Conservation (phyloP, 2,329 filamentous ascomycete species). For the Cryphonectria radicalis region DNA sequence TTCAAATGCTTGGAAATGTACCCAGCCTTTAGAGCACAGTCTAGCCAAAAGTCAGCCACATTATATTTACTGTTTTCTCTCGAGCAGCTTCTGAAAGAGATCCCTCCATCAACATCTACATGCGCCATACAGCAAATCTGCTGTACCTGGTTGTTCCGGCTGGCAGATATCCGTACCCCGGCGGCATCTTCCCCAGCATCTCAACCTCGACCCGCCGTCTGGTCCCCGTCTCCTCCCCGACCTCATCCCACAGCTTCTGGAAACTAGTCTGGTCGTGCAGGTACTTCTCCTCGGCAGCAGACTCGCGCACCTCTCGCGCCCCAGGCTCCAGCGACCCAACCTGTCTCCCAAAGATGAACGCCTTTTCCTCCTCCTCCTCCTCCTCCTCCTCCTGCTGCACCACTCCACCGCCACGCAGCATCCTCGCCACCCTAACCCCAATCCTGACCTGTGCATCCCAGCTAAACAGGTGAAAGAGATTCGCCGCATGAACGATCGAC, state of each 20-base stretch:
- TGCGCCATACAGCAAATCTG: background rate
- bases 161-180: background rate
- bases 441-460: conserved; percentile 36
- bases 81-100: background rate
- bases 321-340: conserved; percentile 30
- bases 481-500: conserved; percentile 37
- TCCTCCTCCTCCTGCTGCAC: background rate
- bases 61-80: no score
- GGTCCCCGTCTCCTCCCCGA: conserved; percentile 43
- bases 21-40: background rate
- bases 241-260: conserved; percentile 47
- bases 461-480: conserved; percentile 40
- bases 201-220: conserved; percentile 35
- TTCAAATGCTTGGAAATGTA: conserved; percentile 14
- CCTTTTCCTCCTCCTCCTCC: conserved; percentile 6
- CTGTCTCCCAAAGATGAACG: conserved; percentile 37
- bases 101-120: background rate
- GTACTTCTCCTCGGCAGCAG: conserved; percentile 35
- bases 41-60: background rate
- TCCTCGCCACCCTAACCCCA: conserved; percentile 34
- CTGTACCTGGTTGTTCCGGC: background rate
- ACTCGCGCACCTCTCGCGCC: background rate
- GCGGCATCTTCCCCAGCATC: conserved; percentile 13
- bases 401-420: conserved; percentile 28
- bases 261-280: conserved; percentile 47